Evolutionary conservation across 164 flowering plant genomes (phyloP).

Genomic region (Akebia trifoliata): DNA sequence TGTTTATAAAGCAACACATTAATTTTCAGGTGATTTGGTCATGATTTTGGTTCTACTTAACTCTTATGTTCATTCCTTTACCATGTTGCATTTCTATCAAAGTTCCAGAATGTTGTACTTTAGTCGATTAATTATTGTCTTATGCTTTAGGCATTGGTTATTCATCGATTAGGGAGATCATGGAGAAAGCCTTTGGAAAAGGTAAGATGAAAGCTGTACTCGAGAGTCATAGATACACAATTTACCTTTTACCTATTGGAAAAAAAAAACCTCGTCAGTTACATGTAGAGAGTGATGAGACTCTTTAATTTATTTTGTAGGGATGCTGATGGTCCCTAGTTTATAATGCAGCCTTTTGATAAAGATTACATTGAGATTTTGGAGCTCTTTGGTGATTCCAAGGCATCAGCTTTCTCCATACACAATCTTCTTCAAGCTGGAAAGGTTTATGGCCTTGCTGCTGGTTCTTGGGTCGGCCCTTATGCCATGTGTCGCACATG

Average conservation of each 20-base stretch:
- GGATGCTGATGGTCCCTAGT: conserved; percentile 22
- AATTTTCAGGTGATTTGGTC: neutral
- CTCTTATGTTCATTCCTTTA: neutral
- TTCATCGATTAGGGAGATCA: conserved; percentile 74
- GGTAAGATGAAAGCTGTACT: conserved; percentile 35
- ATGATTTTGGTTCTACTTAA: neutral
- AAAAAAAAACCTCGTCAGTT: too few relatives aligned
- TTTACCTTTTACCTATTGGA: conserved; percentile 5
- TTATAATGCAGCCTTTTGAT: conserved; percentile 57
- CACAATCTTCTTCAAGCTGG: conserved; percentile 90
- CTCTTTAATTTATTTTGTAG: conserved; percentile 10
- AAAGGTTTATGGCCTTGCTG: conserved; percentile 71
- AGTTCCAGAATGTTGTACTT: too few relatives aligned
- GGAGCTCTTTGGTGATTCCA: conserved; percentile 83
- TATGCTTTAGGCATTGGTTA: conserved; percentile 63
- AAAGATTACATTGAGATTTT: conserved; percentile 59
- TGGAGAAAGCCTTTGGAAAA: conserved; percentile 68
- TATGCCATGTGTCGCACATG: conserved; percentile 96
- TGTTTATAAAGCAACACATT: neutral
- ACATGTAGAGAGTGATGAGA: conserved; percentile 11
- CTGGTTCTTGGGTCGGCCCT: conserved; percentile 98
- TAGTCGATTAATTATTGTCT: conserved; percentile 1
- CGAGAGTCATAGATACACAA: neutral
- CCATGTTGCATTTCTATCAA: too few relatives aligned
- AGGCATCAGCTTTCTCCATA: conserved; percentile 66